These are phyloP conservation scores for Blastobotrys proliferans DNA, from an alignment of 1,139 yeast genomes.

Conservation along the genomic window DNA sequence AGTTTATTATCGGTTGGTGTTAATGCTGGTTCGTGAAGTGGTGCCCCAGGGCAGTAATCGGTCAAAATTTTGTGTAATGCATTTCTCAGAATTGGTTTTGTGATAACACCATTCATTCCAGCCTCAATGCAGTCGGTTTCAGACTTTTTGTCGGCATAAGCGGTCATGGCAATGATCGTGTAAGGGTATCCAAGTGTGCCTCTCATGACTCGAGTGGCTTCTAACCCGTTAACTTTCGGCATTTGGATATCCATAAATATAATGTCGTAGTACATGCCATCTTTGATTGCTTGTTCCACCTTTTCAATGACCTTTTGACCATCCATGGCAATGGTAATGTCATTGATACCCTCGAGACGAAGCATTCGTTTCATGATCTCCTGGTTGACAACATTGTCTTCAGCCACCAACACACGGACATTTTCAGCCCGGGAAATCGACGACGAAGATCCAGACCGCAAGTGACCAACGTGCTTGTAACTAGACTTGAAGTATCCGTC, in stretches of 20 bases:
- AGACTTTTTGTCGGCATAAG: slow-evolving; percentile 86
- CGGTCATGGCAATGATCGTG: slow-evolving; percentile 91
- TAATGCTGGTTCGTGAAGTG: slow-evolving; percentile 11
- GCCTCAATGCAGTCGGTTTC: slow-evolving; percentile 69
- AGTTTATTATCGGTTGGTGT: slow-evolving; percentile 1
- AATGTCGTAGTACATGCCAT: slow-evolving; percentile 50
- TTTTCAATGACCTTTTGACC: slow-evolving; percentile 82
- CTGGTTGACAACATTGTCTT: slow-evolving; percentile 87
- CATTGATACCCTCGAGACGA: slow-evolving; percentile 66
- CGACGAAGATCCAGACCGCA: neutral
- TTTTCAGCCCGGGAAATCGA: slow-evolving; percentile 1
- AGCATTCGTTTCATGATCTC: slow-evolving; percentile 87
- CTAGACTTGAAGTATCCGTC: neutral
- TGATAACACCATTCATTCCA: slow-evolving; percentile 85
- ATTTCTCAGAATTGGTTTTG: slow-evolving; percentile 79
- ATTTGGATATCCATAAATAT: slow-evolving; percentile 96
- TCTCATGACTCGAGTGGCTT: slow-evolving; percentile 74
- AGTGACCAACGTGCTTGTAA: neutral
- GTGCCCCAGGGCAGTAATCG: slow-evolving; percentile 33
- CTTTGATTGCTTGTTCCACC: slow-evolving; percentile 49
- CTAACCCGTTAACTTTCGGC: slow-evolving; percentile 87
- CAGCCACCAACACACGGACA: slow-evolving; percentile 75
- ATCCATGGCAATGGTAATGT: slow-evolving; percentile 74
- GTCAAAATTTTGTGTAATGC: slow-evolving; percentile 50
- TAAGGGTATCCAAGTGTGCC: slow-evolving; percentile 56